These are phyloP conservation scores for Triticum dicoccoides DNA, from an alignment of 176 grass and related monocot species.

Conservation along the genomic window DNA sequence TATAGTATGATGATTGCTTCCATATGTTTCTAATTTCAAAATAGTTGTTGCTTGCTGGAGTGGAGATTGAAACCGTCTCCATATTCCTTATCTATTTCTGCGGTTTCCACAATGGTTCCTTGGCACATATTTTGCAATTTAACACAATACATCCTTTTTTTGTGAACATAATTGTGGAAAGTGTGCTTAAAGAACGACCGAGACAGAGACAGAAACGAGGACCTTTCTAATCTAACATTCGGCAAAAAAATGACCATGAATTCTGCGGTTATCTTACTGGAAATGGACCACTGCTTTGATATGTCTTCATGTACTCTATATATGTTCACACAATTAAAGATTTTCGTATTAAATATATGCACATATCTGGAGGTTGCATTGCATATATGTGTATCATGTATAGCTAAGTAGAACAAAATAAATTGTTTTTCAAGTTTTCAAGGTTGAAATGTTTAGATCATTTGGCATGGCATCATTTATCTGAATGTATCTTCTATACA, in stretches of 20 bases:
- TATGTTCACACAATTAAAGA: neutral
- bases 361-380: neutral
- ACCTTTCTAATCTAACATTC: neutral
- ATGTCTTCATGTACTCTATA: neutral
- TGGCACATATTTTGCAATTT: neutral
- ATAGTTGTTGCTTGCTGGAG: neutral
- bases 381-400: neutral
- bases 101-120: neutral
- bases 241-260: no score
- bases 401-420: neutral
- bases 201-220: neutral
- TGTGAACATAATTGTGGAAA: neutral
- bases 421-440: neutral
- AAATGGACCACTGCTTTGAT: neutral
- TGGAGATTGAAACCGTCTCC: neutral
- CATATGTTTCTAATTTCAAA: neutral
- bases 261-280: conserved; percentile 5
- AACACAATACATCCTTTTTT: neutral
- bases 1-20: neutral
- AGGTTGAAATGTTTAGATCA: neutral
- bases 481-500: neutral
- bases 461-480: neutral
- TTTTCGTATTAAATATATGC: neutral
- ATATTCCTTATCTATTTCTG: neutral
- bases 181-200: neutral